phyloP scores from a whole-genome alignment of 2,329 filamentous ascomycete species.

The Xylaria sp. region DNA sequence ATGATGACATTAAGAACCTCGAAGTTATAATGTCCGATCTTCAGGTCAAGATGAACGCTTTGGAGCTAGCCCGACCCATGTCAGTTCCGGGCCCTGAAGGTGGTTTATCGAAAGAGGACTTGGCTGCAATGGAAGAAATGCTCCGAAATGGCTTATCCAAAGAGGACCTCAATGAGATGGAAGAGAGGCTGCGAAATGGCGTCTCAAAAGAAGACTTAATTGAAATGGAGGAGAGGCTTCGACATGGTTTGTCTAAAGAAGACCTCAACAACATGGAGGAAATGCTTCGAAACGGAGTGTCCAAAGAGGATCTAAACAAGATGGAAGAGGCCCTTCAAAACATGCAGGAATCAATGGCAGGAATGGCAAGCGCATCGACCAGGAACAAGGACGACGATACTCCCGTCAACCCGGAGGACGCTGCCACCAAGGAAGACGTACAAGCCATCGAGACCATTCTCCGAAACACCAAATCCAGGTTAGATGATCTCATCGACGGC shows the following conservation, averaged over 20 bases:
- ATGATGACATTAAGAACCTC: constrained; percentile 84
- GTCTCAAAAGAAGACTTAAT: constrained; percentile 53
- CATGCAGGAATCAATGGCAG: constrained; percentile 54
- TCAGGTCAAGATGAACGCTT: constrained; percentile 82
- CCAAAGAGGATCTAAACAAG: constrained; percentile 56
- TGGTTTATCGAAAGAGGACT: constrained; percentile 53
- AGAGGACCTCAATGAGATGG: constrained; percentile 61
- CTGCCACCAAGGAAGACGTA: constrained; percentile 82
- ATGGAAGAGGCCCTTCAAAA: constrained; percentile 65
- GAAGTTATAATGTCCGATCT: constrained; percentile 86
- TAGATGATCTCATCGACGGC: constrained; percentile 82
- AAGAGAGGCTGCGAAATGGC: constrained; percentile 62
- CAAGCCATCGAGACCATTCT: constrained; percentile 91
- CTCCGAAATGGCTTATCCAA: constrained; percentile 59
- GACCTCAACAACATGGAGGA: constrained; percentile 55
- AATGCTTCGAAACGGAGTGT: constrained; percentile 30
- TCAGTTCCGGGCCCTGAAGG: constrained; percentile 50
- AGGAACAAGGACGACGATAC: constrained; percentile 47
- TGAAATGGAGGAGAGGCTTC: constrained; percentile 61
- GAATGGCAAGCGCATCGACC: constrained; percentile 44
- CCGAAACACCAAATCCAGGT: constrained; percentile 85
- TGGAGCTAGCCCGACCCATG: constrained; percentile 65
- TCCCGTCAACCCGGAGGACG: constrained; percentile 54
- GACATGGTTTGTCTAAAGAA: constrained; percentile 55
- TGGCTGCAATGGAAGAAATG: constrained; percentile 60